These are phyloP conservation scores for Penicillium subrubescens DNA, from an alignment of 495 filamentous ascomycete genomes.

Conservation along the genomic window DNA sequence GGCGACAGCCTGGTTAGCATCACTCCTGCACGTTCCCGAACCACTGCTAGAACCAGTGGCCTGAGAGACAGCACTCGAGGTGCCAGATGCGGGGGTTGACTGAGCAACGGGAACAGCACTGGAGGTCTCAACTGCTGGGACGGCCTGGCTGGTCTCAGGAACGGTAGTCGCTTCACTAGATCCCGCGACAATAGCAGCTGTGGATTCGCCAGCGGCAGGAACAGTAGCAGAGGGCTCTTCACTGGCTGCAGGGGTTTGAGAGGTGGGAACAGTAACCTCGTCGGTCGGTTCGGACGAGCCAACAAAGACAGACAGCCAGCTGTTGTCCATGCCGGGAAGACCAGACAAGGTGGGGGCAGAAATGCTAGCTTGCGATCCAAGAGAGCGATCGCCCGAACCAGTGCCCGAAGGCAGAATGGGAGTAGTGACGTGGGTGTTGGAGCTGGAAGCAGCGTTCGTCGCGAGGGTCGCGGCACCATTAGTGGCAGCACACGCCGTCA, in stretches of 20 bases:
- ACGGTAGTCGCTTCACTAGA: constrained; percentile 1
- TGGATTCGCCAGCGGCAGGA: not conserved
- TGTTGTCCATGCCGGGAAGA: constrained; percentile 21
- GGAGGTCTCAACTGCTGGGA: not conserved
- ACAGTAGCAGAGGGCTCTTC: not conserved
- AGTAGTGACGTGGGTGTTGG: constrained; percentile 3
- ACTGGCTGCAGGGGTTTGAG: not conserved
- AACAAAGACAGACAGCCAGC: constrained; percentile 15
- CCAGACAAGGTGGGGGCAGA: not conserved
- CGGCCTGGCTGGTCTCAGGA: not conserved
- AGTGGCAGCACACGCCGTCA: constrained; percentile 18
- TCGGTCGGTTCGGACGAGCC: constrained; percentile 3
- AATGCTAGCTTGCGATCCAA: not conserved
- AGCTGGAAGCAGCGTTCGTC: constrained; percentile 9
- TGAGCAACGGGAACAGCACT: constrained; percentile 2
- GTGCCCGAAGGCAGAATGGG: constrained; percentile 12
- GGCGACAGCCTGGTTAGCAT: constrained; percentile 29
- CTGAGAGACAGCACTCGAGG: not conserved
- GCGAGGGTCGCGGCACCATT: constrained; percentile 10
- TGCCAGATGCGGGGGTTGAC: not conserved
- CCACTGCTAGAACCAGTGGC: constrained; percentile 16
- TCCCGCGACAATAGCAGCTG: constrained; percentile 3
- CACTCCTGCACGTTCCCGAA: constrained; percentile 27
- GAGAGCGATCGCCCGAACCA: constrained; percentile 7
- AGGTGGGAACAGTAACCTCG: constrained; percentile 11